These are phyloP conservation scores for Thermothielavioides terrestris DNA, from an alignment of 495 filamentous ascomycete genomes.

Conservation along the genomic window DNA sequence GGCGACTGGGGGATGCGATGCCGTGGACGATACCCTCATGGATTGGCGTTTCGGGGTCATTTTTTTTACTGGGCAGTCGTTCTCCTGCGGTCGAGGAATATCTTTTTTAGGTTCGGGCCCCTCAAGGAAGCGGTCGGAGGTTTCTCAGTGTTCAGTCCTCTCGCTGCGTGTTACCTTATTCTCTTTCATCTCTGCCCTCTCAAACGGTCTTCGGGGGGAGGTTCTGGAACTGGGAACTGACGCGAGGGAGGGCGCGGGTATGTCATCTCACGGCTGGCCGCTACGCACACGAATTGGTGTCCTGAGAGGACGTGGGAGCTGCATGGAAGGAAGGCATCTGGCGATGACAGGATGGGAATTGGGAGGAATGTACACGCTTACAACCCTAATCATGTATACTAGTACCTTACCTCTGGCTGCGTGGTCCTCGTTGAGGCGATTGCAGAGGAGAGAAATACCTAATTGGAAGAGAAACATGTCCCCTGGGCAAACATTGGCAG, in stretches of 20 bases:
- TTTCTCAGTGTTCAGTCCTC: conserved; percentile 19
- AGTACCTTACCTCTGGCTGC: too few species aligned
- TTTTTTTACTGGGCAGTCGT: conserved; percentile 4
- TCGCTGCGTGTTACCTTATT: conserved; percentile 10
- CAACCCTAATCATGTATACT: neutral
- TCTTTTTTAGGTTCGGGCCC: conserved; percentile 8
- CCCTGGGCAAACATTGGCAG: too few species aligned
- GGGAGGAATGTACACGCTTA: conserved; percentile 1
- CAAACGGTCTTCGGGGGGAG: conserved; percentile 5
- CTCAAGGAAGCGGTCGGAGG: too few species aligned
- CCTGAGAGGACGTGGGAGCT: conserved; percentile 9
- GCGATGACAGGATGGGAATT: neutral
- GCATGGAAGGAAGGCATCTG: neutral
- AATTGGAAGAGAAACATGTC: too few species aligned
- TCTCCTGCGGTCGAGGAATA: neutral
- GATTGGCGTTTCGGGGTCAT: conserved; percentile 17
- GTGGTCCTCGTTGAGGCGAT: too few species aligned
- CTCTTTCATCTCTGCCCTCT: conserved; percentile 1
- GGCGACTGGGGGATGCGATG: neutral
- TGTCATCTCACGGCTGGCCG: conserved; percentile 6
- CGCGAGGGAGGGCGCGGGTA: neutral
- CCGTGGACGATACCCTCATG: conserved; percentile 22
- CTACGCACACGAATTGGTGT: conserved; percentile 14
- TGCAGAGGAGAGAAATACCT: too few species aligned
- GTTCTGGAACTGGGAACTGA: conserved; percentile 1